Base-by-base conservation (phyloP, 2,329 filamentous ascomycete species). In the Ophiostoma angusticollis region DNA sequence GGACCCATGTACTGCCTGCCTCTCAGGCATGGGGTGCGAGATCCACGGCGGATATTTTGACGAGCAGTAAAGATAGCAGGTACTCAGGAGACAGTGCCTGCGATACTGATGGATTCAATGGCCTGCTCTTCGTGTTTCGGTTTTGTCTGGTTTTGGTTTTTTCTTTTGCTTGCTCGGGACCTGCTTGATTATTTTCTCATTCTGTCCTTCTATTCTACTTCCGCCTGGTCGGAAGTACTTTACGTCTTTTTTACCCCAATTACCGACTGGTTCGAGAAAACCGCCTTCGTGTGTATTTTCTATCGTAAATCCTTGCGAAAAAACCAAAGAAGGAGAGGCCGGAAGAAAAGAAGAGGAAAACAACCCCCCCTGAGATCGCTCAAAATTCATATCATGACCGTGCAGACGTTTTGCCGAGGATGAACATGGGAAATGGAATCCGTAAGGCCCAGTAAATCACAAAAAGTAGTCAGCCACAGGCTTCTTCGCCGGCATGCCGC, bases 401-500 rank as follows among this genome's bases (percentile, higher is more conserved):
- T n/a, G 44, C 2, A 18, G 41, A 4, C 47, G 35, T 12, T 46
- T 39, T 19, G 46, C 43, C 2, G 38, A 41, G 22, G 37, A 39
- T 33, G 25, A n/a, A 28, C 23, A 24, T 12, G 23, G 23, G 23
- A 19, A 24, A 18, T 6, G 16, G 22, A 14, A 19, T 13, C 22
- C 8, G 16, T 4, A 6, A 31, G 18, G n/a, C n/a, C 16, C 4
- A n/a, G 27, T 7, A 29, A 29, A 14, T 58, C 57, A 78, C 61
- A 98, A 65, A 60, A 98, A 98, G 65, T 96, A 98, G 62, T 96
- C 89, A 12, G 86, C 86, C 38, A 94, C 85, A 3, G 91, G 91
- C 61, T 96, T 96, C 72, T 98, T 98, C 3, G 91, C 91, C 43
- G 91, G 91, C 91, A 98, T 98, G 5, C 91, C 91, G 51, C 91